These are phyloP conservation scores for Alloascoidea africana DNA, from an alignment of 805 yeast genomes.

Conservation along the genomic window DNA sequence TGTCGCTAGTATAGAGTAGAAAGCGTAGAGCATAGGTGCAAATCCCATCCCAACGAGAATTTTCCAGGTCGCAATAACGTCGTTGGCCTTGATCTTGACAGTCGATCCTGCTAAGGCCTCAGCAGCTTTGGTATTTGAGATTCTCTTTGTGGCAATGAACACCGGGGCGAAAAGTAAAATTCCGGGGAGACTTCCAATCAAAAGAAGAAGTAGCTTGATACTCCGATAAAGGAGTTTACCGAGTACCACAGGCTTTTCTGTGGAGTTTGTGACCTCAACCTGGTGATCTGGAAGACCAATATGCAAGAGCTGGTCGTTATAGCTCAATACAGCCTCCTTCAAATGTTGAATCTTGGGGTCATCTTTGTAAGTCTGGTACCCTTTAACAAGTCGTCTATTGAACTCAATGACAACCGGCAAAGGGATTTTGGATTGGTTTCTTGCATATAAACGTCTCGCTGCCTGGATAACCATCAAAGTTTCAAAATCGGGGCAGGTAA, in stretches of 20 bases:
- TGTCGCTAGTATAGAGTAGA: constrained; percentile 48
- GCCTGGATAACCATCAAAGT: constrained; percentile 83
- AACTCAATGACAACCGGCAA: constrained; percentile 77
- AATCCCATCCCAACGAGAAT: constrained; percentile 76
- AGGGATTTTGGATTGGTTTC: constrained; percentile 56
- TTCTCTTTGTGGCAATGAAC: constrained; percentile 58
- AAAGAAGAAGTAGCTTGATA: constrained; percentile 36
- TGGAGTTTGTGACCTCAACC: constrained; percentile 41
- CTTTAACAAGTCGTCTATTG: constrained; percentile 75
- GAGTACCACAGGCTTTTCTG: constrained; percentile 35
- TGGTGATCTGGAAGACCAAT: constrained; percentile 62
- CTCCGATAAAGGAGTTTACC: constrained; percentile 32
- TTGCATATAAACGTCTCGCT: constrained; percentile 77
- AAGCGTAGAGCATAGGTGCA: constrained; percentile 73
- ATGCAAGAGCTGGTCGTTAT: constrained; percentile 49
- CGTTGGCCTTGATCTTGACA: constrained; percentile 84
- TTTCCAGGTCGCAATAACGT: constrained; percentile 96
- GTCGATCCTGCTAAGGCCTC: constrained; percentile 75
- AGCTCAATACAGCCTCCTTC: constrained; percentile 46
- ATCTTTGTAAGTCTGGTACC: constrained; percentile 60
- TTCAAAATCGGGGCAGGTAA: constrained; percentile 79
- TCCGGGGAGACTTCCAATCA: constrained; percentile 76
- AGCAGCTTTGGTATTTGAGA: constrained; percentile 57
- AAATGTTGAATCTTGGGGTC: constrained; percentile 51
- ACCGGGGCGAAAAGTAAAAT: constrained; percentile 76